phyloP scores from a whole-genome alignment of 2,329 filamentous ascomycete genomes.

The Fusarium annulatum region DNA sequence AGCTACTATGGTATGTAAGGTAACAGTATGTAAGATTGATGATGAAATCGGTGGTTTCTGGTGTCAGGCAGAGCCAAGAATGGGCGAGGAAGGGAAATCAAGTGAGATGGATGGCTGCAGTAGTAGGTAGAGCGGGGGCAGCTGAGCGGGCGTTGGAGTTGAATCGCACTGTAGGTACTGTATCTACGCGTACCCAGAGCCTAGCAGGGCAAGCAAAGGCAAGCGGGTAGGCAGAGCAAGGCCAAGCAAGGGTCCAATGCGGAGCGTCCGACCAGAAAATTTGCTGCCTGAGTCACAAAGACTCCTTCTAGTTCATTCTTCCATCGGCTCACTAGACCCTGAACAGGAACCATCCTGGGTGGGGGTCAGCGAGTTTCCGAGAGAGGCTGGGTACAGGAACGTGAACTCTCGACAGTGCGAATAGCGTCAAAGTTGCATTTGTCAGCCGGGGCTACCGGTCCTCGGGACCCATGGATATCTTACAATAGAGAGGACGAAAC shows the following conservation, averaged over 20 bases:
- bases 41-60: constrained; percentile 40
- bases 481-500: constrained; percentile 29
- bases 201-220: neutral
- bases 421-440: constrained; percentile 37
- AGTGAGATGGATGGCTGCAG: constrained; percentile 22
- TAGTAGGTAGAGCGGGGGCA: constrained; percentile 9
- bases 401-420: constrained; percentile 31
- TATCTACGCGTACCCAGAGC: constrained; percentile 7
- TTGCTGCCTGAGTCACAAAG: constrained; percentile 54
- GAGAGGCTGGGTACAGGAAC: constrained; percentile 17
- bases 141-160: constrained; percentile 19
- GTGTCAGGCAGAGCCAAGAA: constrained; percentile 37
- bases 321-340: constrained; percentile 17
- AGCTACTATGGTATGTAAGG: constrained; percentile 17
- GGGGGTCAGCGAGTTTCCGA: constrained; percentile 21
- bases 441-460: constrained; percentile 40
- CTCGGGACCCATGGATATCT: constrained; percentile 17
- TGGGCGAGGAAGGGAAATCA: constrained; percentile 10
- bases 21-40: constrained; percentile 40
- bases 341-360: constrained; percentile 15
- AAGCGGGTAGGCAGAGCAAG: neutral
- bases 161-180: constrained; percentile 24
- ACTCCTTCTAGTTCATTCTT: constrained; percentile 47
- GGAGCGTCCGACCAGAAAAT: constrained; percentile 8
- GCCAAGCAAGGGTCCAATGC: constrained; percentile 12